phyloP scores from a whole-genome alignment of 495 filamentous ascomycete species.

The Penicillium desertorum region DNA sequence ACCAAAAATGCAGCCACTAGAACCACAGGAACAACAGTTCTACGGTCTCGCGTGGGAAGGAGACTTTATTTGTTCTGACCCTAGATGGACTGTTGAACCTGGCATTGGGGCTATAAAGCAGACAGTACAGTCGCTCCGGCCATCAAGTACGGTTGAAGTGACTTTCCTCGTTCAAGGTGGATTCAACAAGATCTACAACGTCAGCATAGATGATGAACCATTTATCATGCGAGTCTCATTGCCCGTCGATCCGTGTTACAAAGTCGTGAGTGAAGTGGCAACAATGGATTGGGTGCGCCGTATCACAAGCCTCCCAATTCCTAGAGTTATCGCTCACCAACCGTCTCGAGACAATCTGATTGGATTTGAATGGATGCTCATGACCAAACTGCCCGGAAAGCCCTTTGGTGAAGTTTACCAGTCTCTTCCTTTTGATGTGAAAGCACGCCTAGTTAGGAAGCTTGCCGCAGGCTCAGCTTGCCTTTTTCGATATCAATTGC shows the following conservation, averaged over 20 bases:
- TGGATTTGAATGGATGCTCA: slow-evolving; percentile 61
- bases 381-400: slow-evolving; percentile 48
- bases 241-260: slow-evolving; percentile 53
- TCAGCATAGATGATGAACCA: slow-evolving; percentile 5
- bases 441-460: slow-evolving; percentile 6
- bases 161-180: slow-evolving; percentile 10
- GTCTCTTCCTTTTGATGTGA: slow-evolving; percentile 23
- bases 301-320: slow-evolving; percentile 52
- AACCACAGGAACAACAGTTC: not conserved
- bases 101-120: slow-evolving; percentile 6
- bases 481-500: slow-evolving; percentile 5
- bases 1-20: not conserved
- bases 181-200: slow-evolving; percentile 17
- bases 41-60: too few species aligned
- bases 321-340: slow-evolving; percentile 50
- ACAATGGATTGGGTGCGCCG: slow-evolving; percentile 50
- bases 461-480: not conserved
- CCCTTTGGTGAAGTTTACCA: slow-evolving; percentile 43
- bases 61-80: too few species aligned
- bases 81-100: slow-evolving; percentile 6
- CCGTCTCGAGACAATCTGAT: slow-evolving; percentile 45
- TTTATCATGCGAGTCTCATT: slow-evolving; percentile 52
- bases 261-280: slow-evolving; percentile 55
- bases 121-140: slow-evolving; percentile 11
- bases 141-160: slow-evolving; percentile 7